Conservation (phyloP, 345 rosid species). For the Arabidopsis thaliana region DNA sequence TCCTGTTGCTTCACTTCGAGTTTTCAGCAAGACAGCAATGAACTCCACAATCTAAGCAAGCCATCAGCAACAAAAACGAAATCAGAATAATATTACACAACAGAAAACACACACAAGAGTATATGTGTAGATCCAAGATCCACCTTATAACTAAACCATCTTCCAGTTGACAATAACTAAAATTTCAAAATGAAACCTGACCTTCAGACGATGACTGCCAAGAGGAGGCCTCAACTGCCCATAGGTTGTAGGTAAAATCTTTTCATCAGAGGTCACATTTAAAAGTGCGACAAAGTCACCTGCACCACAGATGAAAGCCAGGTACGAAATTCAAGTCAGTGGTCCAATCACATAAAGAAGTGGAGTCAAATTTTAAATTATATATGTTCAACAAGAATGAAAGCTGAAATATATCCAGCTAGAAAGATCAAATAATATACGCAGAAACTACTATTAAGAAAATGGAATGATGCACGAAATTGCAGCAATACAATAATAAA, state of each 20-base stretch:
- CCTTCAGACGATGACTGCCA: constrained; percentile 97
- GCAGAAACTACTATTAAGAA: constrained; percentile 23
- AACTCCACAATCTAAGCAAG: constrained; percentile 87
- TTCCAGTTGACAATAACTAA: constrained; percentile 17
- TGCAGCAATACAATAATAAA: constrained; percentile 11
- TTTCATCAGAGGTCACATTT: constrained; percentile 79
- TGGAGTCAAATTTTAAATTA: constrained; percentile 11
- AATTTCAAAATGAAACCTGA: constrained; percentile 40
- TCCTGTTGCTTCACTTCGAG: constrained; percentile 80
- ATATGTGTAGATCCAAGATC: constrained; percentile 8
- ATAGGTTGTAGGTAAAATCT: constrained; percentile 81
- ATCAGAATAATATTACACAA: constrained; percentile 7
- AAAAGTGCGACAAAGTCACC: constrained; percentile 79
- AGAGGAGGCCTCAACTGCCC: constrained; percentile 96
- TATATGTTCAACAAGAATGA: constrained; percentile 21
- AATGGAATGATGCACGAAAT: not conserved
- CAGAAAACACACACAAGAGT: constrained; percentile 8
- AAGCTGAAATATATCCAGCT: constrained; percentile 15
- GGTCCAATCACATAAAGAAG: constrained; percentile 17
- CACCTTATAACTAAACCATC: constrained; percentile 20
- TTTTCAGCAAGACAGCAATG: constrained; percentile 81
- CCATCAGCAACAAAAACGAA: constrained; percentile 6
- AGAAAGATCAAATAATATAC: constrained; percentile 14
- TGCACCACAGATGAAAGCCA: constrained; percentile 44
- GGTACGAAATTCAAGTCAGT: constrained; percentile 14